Conservation (phyloP, 2,329 filamentous ascomycete species). For the Fusarium compactum region DNA sequence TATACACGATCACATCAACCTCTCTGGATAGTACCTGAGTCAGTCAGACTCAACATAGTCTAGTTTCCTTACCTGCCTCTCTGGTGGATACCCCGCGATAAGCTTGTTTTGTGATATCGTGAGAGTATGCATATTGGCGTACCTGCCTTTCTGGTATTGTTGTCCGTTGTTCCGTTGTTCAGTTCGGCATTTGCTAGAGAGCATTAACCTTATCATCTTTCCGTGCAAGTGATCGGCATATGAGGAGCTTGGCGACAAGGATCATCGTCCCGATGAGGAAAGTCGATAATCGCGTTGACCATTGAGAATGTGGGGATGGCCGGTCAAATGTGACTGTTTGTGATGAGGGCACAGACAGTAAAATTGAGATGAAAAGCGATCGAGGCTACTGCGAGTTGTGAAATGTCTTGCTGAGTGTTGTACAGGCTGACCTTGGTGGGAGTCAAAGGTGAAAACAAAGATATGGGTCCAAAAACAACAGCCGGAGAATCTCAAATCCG, state of each 20-base stretch:
- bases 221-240: slow-evolving; percentile 30
- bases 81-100: slow-evolving; percentile 16
- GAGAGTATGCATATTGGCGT: not conserved
- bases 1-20: slow-evolving; percentile 7
- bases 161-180: slow-evolving; percentile 25
- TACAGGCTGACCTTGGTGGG: not conserved
- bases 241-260: slow-evolving; percentile 18
- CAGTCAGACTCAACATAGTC: not conserved
- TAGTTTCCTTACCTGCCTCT: slow-evolving; percentile 11
- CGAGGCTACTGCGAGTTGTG: not conserved
- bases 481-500: slow-evolving; percentile 11
- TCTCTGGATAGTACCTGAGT: not conserved
- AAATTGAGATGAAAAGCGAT: not conserved
- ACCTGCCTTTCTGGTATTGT: slow-evolving; percentile 27
- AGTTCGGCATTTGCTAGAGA: slow-evolving; percentile 22
- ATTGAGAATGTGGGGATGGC: slow-evolving; percentile 13
- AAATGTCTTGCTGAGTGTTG: not conserved
- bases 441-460: not conserved
- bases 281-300: slow-evolving; percentile 26
- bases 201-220: slow-evolving; percentile 29
- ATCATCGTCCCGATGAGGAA: slow-evolving; percentile 24
- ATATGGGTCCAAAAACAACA: not conserved
- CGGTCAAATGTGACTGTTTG: not conserved
- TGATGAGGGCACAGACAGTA: not conserved
- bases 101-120: slow-evolving; percentile 19